phyloP scores from a whole-genome alignment of 148 eudicot species.

The Talinum fruticosum region DNA sequence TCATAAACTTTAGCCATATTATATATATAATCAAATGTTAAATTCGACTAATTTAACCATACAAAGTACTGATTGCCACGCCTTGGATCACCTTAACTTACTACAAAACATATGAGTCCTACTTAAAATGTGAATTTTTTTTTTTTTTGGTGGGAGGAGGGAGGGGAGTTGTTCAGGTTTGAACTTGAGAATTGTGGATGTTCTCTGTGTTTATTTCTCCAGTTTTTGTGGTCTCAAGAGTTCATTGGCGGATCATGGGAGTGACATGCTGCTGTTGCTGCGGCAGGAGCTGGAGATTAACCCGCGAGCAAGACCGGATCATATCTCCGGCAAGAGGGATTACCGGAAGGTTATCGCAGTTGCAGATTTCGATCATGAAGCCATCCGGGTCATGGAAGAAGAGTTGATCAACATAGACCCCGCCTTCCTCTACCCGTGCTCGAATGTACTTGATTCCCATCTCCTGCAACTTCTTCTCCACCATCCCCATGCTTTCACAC shows the following conservation, averaged over 20 bases:
- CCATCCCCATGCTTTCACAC: conserved; percentile 91
- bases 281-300: conserved; percentile 40
- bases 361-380: conserved; percentile 90
- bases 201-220: not conserved
- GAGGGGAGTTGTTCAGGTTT: not conserved
- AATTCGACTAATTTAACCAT: not conserved
- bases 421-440: conserved; percentile 73
- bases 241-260: conserved; percentile 31
- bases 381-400: conserved; percentile 93
- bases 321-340: conserved; percentile 59
- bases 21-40: not conserved
- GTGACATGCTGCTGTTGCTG: conserved; percentile 33
- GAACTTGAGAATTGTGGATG: too few relatives aligned
- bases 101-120: not conserved
- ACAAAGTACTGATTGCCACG: not conserved
- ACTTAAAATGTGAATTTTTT: not conserved
- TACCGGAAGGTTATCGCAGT: conserved; percentile 75
- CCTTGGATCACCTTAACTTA: not conserved
- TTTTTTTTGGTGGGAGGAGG: not conserved
- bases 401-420: conserved; percentile 70
- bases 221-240: not conserved
- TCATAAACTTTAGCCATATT: too few relatives aligned
- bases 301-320: conserved; percentile 57
- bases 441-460: conserved; percentile 54
- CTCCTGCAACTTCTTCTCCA: conserved; percentile 73